Base-by-base conservation (phyloP, 2,329 filamentous ascomycete genomes). In the Xylariaceae sp. region DNA sequence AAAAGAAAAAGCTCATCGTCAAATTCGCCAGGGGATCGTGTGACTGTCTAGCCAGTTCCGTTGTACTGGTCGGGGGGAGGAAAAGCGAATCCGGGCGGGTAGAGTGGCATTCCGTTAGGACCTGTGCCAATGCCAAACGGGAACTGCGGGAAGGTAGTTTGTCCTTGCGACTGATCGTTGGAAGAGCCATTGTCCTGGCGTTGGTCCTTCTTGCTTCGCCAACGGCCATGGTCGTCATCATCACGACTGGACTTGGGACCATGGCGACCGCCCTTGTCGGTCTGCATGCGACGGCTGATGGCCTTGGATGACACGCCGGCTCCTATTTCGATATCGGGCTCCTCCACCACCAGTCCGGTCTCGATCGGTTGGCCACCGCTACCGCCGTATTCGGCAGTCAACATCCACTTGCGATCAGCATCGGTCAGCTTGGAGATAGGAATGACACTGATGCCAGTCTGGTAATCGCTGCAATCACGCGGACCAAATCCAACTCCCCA, bases 401-500 rank as follows among this genome's bases (percentile, higher is more conserved):
- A 77, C 81, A 97, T 91, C 94, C 94, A 99, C 75, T 97, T 97
- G 63, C 90, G 86, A 76, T 99, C 94, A 30, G 94, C 94, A 67
- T 99, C 94, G 1, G 94, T 99, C 58, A 99, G 84, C 69, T 92
- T 89, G 68, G 88, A 83, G 65, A 99, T 94, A 1, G 94, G 94
- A 64, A 99, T 97, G 57, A 96, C 78, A 73, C 92, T 97, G 74
- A 97, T 82, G 54, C 94, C 94, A 9, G 88, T 94, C 66, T 87
- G 83, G 74, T 99, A 99, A 75, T 99, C 92, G 73, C 92, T 96
- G 79, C 94, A 99, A 73, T 99, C 94, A 70, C 94, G 87, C 51
- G 94, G 94, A 2, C 94, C 94, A 70, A 97, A 99, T 13, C 94
- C 94, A 53, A 99, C 94, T 66, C 94, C 94, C 94, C 94, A 99